Base-by-base conservation (phyloP, 1,139 yeast genomes). In the Yamadazyma triangularis region DNA sequence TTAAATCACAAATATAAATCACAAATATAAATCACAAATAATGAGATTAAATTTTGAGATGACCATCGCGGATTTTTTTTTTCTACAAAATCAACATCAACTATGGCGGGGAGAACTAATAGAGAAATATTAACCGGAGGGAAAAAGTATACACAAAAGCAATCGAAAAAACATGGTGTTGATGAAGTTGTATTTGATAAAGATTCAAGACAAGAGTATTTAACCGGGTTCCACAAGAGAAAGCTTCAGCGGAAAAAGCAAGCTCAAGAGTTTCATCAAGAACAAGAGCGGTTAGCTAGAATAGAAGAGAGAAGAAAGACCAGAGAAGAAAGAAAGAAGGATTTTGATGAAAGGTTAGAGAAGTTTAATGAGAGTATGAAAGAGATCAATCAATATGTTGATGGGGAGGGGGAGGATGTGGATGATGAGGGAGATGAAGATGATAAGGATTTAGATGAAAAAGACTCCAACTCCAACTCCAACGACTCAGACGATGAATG, bases 171-270 rank as follows among this genome's bases (percentile, higher is more conserved):
- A 47, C 78, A 73, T 45, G 72, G 87, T 20, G 88, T 80, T 3
- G 88, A 76, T 22, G 95, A 86, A 51, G 93, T 89, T 22, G 76
- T 73, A 2, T 89, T 86, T 53, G 91, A 89, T 58, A 75, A 77
- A 43, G 83, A 74, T 23, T 73, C 79, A 15, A 65, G 96, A 53
- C 60, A 66, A 23, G 95, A 89, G 38, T 91, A 80, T 56, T 64
- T 91, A 45, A 91, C 96, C 1, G 98, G 98, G 21, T 91, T 91
- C 54, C 98, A 91, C 56, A 91, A 91, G 60, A 74, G 98, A 50
- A 91, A 91, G 56, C 53, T 89, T 13, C 84, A 84, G 50, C 72
- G 97, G 54, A 85, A 84, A 58, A 89, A 87, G 60, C 80, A 80
- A 44, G 97, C 97, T 0, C 78, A 76, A 42, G 84, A 75, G 38